Evolutionary conservation across 2,329 filamentous ascomycete species (phyloP), one percentile per base, ranked within the genome.

Genomic region (Hypoxylon sp.): DNA sequence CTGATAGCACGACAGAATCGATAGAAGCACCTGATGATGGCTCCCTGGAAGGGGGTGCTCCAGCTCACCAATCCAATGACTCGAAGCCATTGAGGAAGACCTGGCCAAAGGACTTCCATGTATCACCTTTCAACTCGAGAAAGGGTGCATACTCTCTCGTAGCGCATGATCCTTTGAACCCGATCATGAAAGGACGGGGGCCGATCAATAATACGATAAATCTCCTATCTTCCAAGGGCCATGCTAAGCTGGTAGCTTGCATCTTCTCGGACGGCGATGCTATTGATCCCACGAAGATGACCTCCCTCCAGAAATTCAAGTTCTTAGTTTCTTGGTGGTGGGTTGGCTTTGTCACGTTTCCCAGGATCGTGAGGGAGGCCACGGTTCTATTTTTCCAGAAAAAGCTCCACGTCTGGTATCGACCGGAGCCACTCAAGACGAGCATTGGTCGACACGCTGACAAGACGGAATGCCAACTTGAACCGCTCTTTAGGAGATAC

Each of bases 81-180:
- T 52, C 58, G 8, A 67, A 62, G 37, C 67, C 70, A 17, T 85
- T 90, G 74, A 84, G 79, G 15, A 82, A 85, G 19, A 80, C 80
- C 0, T 92, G 89, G 87, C 78, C 81, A 5, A 94, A 94, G 72
- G 91, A 92, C 70, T 92, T 94, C 70, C 91, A 93, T 74, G 90
- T 93, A 17, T 93, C 91, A 1, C 90, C 90, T 0, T 94, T 94
- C 82, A 94, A 92, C 75, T 87, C 86, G 5, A 82, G 85, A 31
- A 85, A 86, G 57, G 87, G 87, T 2, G 79, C 79, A 0, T 90
- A 89, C 73, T 86, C 83, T 1, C 73, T 89, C 13, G 72, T 79
- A 10, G 82, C 85, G 1, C 78, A 77, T 64, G 86, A 90, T 70
- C 83, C 85, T 2, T 78, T 88, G 10, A 76, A 72, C 3, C 77